Percentiles rank a stretch among this genome's conserved stretches.
Conservation (phyloP, 2,329 filamentous ascomycete genomes). For the Colletotrichum graminicola region DNA sequence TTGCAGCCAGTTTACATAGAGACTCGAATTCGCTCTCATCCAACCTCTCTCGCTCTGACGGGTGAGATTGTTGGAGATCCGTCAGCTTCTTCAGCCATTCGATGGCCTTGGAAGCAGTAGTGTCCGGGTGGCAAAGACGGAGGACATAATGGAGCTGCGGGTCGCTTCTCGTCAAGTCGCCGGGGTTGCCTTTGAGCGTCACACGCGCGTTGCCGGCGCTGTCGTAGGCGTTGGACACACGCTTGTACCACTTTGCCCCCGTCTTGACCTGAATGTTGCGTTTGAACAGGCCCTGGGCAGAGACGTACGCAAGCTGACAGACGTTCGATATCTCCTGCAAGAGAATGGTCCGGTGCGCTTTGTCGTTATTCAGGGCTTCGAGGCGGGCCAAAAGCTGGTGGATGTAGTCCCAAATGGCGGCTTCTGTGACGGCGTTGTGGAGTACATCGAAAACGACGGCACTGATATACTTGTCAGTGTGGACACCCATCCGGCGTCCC, state of each 20-base stretch:
- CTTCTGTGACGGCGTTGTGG: conserved; percentile 50
- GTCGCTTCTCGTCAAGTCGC: conserved; percentile 52
- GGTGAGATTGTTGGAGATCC: conserved; percentile 52
- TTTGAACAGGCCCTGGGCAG: conserved; percentile 55
- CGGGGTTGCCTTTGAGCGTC: conserved; percentile 56
- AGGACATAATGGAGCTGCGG: conserved; percentile 59
- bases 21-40: conserved; percentile 50
- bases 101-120: conserved; percentile 50
- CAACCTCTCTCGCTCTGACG: conserved; percentile 51
- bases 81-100: conserved; percentile 57
- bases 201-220: conserved; percentile 54
- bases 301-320: conserved; percentile 58
- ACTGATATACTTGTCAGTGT: conserved; percentile 58
- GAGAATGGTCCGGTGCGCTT: conserved; percentile 50
- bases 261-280: conserved; percentile 53
- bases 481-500: conserved; percentile 53
- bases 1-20: conserved; percentile 53
- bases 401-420: conserved; percentile 58
- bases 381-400: conserved; percentile 53
- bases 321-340: conserved; percentile 61
- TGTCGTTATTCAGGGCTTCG: conserved; percentile 43
- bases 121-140: conserved; percentile 57
- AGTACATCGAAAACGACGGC: conserved; percentile 57
- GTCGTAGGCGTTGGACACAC: conserved; percentile 49
- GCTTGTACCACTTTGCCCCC: conserved; percentile 58